A percentile compares a stretch with the other conserved stretches of the same genome.
Evolutionary conservation across 805 yeast species (phyloP).

Genomic region (Candida boleticola): DNA sequence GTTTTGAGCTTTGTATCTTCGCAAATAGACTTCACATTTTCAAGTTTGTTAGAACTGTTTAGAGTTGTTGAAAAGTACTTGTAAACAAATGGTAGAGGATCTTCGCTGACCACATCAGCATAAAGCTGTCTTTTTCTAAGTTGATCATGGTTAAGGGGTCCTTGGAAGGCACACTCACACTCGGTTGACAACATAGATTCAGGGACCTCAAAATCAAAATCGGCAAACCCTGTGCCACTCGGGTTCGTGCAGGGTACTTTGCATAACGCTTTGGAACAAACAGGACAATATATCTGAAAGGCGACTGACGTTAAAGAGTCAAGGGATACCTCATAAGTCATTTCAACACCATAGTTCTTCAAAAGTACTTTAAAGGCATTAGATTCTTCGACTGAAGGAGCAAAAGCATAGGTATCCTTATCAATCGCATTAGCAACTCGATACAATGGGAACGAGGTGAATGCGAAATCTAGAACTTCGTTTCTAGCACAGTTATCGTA

Average conservation of each 20-base stretch:
- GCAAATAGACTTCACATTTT: neutral
- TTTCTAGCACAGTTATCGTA: constrained; percentile 13
- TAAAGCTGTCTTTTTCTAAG: constrained; percentile 18
- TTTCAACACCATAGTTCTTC: neutral
- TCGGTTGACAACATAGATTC: no score
- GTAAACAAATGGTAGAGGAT: constrained; percentile 7
- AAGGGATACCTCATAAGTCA: constrained; percentile 2
- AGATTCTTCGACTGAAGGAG: constrained; percentile 2
- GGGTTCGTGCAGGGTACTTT: no score
- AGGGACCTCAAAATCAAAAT: no score
- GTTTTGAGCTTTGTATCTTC: neutral
- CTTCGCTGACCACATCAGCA: constrained; percentile 9
- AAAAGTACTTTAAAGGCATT: neutral
- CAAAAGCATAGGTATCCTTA: constrained; percentile 7
- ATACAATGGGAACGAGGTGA: constrained; percentile 11
- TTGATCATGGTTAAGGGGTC: constrained; percentile 14
- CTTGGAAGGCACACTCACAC: constrained; percentile 9
- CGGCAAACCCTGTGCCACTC: no score
- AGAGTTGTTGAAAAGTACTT: constrained; percentile 10
- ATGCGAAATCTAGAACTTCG: constrained; percentile 9
- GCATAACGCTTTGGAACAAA: constrained; percentile 8
- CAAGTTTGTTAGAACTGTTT: neutral
- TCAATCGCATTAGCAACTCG: constrained; percentile 7
- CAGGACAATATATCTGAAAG: constrained; percentile 13
- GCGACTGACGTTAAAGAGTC: constrained; percentile 6